Evolutionary conservation across 371 early-diverging fungal species (phyloP).

Genomic region (Rhizopus sp.): DNA sequence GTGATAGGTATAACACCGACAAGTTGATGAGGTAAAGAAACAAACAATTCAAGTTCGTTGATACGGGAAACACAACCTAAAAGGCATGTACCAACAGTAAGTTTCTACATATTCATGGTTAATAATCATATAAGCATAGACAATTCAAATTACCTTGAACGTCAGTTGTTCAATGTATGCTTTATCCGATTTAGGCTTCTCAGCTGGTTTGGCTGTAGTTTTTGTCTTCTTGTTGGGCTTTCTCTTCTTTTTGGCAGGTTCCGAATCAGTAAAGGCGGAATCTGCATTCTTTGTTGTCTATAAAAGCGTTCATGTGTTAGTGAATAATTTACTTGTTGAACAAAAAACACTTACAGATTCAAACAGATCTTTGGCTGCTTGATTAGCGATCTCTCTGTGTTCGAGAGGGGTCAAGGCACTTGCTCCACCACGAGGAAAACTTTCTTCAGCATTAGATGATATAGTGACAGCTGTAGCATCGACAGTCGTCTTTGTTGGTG

Average conservation of each 20-base stretch:
- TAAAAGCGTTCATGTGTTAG: background rate
- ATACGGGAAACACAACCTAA: conserved; percentile 82
- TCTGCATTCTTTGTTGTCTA: conserved; percentile 17
- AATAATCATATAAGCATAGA: background rate
- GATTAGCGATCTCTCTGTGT: conserved; percentile 73
- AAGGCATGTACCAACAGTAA: conserved; percentile 73
- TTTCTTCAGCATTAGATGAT: conserved; percentile 32
- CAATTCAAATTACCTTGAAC: conserved; percentile 50
- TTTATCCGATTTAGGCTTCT: conserved; percentile 44
- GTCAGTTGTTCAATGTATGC: conserved; percentile 56
- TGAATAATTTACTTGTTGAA: conserved; percentile 2
- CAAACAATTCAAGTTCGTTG: conserved; percentile 76
- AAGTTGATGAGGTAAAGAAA: conserved; percentile 79
- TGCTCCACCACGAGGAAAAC: conserved; percentile 86
- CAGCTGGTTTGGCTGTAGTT: conserved; percentile 17
- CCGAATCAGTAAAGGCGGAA: conserved; percentile 18
- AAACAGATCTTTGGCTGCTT: conserved; percentile 71
- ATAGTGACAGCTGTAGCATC: conserved; percentile 27
- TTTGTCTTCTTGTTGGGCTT: conserved; percentile 35
- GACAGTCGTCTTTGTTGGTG: conserved; percentile 5
- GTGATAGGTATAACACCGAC: conserved; percentile 78
- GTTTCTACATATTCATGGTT: conserved; percentile 1
- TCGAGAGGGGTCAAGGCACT: conserved; percentile 82
- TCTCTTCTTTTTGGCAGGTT: conserved; percentile 62
- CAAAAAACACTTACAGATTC: conserved; percentile 23